A percentile compares a stretch with the other conserved stretches of the same genome.
phyloP scores from a whole-genome alignment of 2,329 filamentous ascomycete genomes.

The Zopfia rhizophila region DNA sequence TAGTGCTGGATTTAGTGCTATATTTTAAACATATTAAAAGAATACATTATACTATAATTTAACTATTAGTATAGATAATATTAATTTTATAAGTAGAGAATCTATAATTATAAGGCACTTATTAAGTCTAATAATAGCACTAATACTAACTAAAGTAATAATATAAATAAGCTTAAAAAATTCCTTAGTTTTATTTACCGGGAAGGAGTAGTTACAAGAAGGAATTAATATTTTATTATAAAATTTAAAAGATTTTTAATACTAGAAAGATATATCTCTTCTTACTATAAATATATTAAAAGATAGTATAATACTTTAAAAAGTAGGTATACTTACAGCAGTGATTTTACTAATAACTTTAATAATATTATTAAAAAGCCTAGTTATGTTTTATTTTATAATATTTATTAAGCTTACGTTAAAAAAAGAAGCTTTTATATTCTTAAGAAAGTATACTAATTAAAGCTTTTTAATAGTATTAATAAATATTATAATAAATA shows the following conservation, averaged over 20 bases:
- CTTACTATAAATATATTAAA: conserved; percentile 18
- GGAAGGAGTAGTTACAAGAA: conserved; percentile 27
- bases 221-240: conserved; percentile 25
- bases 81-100: conserved; percentile 19
- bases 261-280: conserved; percentile 21
- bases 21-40: conserved; percentile 12
- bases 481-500: conserved; percentile 18
- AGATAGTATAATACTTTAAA: conserved; percentile 8
- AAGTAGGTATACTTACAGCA: conserved; percentile 19
- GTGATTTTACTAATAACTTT: conserved; percentile 19
- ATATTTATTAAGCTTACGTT: conserved; percentile 21
- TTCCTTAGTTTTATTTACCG: conserved; percentile 16
- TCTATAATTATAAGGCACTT: conserved; percentile 22
- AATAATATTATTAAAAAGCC: conserved; percentile 18
- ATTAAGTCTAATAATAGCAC: conserved; percentile 22
- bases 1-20: conserved; percentile 17
- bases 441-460: conserved; percentile 24
- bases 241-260: conserved; percentile 20
- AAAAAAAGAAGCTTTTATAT: conserved; percentile 24
- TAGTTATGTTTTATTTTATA: conserved; percentile 13
- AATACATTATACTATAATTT: conserved; percentile 24
- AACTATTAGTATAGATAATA: conserved; percentile 25
- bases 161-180: conserved; percentile 20
- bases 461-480: conserved; percentile 18
- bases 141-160: conserved; percentile 24